phyloP scores from a whole-genome alignment of 2,329 filamentous ascomycete species.

The Huntiella abstrusa region DNA sequence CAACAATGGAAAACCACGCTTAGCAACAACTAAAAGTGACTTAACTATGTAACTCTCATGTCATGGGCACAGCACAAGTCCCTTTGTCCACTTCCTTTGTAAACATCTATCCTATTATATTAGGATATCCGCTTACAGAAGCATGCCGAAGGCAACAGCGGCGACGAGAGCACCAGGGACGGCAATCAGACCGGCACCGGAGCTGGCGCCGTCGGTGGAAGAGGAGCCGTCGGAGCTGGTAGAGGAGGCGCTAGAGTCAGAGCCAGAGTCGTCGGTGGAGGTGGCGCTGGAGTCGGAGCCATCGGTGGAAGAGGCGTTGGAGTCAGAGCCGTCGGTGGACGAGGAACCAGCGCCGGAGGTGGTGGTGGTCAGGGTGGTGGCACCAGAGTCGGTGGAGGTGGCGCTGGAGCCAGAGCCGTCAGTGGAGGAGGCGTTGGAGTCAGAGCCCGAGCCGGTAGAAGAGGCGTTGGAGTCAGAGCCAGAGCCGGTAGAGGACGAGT shows the following conservation, averaged over 20 bases:
- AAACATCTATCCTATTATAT: too few species aligned
- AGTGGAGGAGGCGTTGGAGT: not conserved
- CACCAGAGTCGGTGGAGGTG: not conserved
- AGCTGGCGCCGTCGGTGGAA: conserved; percentile 15
- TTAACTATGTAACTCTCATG: not conserved
- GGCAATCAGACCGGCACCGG: conserved; percentile 24
- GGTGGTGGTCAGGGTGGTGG: conserved; percentile 14
- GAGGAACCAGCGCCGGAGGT: conserved; percentile 12
- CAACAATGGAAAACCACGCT: not conserved
- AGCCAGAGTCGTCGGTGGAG: conserved; percentile 7
- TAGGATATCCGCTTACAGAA: conserved; percentile 23
- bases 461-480: conserved; percentile 12
- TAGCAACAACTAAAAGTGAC: conserved; percentile 4
- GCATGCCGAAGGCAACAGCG: conserved; percentile 28
- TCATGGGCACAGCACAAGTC: not conserved
- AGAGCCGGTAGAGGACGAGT: conserved; percentile 15
- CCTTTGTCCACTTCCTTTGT: too few species aligned
- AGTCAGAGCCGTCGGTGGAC: conserved; percentile 12
- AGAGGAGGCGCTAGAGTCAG: conserved; percentile 12
- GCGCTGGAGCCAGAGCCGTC: conserved; percentile 3
- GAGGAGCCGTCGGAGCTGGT: conserved; percentile 13
- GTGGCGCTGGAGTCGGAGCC: conserved; percentile 6
- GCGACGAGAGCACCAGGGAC: conserved; percentile 26
- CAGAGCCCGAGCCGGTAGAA: conserved; percentile 12
- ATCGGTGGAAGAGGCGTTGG: conserved; percentile 10